phyloP scores from a whole-genome alignment of 805 yeast species.

The Monosporozyma unispora region DNA sequence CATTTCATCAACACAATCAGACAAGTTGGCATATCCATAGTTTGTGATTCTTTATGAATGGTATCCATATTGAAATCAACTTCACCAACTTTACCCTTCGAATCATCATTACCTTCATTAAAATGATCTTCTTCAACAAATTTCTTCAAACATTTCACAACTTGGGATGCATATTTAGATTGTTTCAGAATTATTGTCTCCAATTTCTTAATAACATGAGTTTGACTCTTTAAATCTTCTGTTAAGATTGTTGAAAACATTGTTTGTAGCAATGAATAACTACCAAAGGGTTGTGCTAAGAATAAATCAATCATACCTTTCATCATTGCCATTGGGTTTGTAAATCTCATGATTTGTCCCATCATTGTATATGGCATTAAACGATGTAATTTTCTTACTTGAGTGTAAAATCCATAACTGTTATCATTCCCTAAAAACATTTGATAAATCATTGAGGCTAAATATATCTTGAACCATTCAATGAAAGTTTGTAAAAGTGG shows the following conservation, averaged over 20 bases:
- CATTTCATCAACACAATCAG: slow-evolving; percentile 20
- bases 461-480: slow-evolving; percentile 74
- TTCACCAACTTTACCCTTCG: slow-evolving; percentile 12
- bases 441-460: slow-evolving; percentile 78
- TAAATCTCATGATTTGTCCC: slow-evolving; percentile 65
- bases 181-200: slow-evolving; percentile 29
- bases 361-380: slow-evolving; percentile 74
- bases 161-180: slow-evolving; percentile 15
- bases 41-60: slow-evolving; percentile 27
- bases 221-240: slow-evolving; percentile 64
- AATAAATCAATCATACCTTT: slow-evolving; percentile 73
- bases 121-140: slow-evolving; percentile 23
- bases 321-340: slow-evolving; percentile 81
- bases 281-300: slow-evolving; percentile 69
- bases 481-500: slow-evolving; percentile 60
- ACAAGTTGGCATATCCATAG: slow-evolving; percentile 22
- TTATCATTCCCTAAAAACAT: slow-evolving; percentile 72
- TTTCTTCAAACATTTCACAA: slow-evolving; percentile 26
- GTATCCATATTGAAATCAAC: slow-evolving; percentile 19
- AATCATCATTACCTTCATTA: slow-evolving; percentile 16
- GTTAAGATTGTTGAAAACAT: slow-evolving; percentile 63
- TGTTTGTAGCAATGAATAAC: slow-evolving; percentile 59
- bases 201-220: slow-evolving; percentile 42
- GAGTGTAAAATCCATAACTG: slow-evolving; percentile 65
- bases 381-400: slow-evolving; percentile 61